These are phyloP conservation scores for Corchorus capsularis DNA, from an alignment of 345 rosid species.

Conservation along the genomic window DNA sequence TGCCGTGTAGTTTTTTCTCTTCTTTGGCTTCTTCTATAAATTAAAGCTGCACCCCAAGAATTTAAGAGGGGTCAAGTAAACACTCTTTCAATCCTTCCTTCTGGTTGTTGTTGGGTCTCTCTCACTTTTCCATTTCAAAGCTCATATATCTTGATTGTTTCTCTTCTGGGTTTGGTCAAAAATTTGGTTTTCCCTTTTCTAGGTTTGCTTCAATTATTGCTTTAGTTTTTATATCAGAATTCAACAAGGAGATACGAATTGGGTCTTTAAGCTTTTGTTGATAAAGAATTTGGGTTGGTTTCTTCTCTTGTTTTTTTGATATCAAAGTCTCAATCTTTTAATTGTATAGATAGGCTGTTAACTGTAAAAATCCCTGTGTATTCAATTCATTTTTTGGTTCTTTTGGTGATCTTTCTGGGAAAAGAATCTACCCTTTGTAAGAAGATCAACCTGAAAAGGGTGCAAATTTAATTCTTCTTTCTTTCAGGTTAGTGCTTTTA, in stretches of 20 bases:
- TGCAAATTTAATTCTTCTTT: background rate
- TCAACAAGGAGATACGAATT: background rate
- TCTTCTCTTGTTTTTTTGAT: background rate
- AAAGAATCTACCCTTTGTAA: background rate
- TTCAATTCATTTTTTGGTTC: background rate
- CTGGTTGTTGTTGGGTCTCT: background rate
- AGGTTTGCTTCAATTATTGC: slow-evolving; percentile 9
- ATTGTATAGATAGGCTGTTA: background rate
- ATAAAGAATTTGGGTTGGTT: background rate
- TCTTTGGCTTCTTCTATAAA: background rate
- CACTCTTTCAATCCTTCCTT: background rate
- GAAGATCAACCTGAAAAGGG: background rate
- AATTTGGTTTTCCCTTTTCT: background rate
- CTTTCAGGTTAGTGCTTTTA: slow-evolving; percentile 1
- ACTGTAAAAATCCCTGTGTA: background rate
- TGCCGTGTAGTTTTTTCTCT: background rate
- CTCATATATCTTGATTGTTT: background rate
- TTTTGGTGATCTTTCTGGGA: slow-evolving; percentile 1
- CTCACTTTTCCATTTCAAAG: background rate
- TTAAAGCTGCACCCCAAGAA: background rate
- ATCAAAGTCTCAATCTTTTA: slow-evolving; percentile 10
- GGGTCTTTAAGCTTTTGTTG: background rate
- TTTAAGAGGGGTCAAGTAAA: background rate
- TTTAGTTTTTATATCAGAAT: background rate
- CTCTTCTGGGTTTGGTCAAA: slow-evolving; percentile 11